Evolutionary conservation across 2,329 filamentous ascomycete genomes (phyloP), one percentile per base, ranked within the genome.

Genomic region (Conoideocrella luteorostrata): DNA sequence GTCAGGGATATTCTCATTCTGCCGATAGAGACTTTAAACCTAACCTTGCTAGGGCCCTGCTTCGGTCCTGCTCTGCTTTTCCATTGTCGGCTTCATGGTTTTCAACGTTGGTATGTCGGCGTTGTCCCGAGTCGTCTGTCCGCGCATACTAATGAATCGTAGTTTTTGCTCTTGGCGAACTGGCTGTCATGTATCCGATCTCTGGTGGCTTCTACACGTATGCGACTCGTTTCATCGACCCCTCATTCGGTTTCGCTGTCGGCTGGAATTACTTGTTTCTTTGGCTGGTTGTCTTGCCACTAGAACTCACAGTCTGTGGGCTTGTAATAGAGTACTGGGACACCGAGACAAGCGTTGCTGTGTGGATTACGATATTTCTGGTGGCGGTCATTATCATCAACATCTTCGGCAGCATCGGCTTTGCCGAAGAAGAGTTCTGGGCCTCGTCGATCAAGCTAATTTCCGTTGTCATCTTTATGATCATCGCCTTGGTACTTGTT

Each of bases 151-250:
- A 4, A 18, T 35, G 6, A n/a, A 35, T 5, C n/a, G 6, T 15
- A 60, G 70, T 80, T 48, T 76, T 76, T 55, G 77, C 78, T 46
- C 71, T 82, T 39, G 78, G 77, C 51, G 78, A 82, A 56, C 62
- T 82, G 41, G 75, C 77, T 45, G 72, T 80, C 54, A 71, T 80
- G 67, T 82, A 74, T 49, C 78, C 78, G 13, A 71, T 81, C 55
- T 78, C 76, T 54, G 78, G 78, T 59, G 76, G 75, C 50, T 82
- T 82, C 68, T 80, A 78, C 54, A 76, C 74, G 21, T 81, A 79
- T 62, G 75, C 73, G 22, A 68, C 69, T 44, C 77, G 78, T 41
- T 82, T 82, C 55, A 74, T 82, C 49, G 77, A 79, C 56, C 77
- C 77, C 21, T 74, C 78, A 1, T 80, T 76, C 68, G 72, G 72